These are phyloP conservation scores for Tylopilus cervinicoccineus DNA, from an alignment of 768 basidiomycete genomes.

Conservation along the genomic window DNA sequence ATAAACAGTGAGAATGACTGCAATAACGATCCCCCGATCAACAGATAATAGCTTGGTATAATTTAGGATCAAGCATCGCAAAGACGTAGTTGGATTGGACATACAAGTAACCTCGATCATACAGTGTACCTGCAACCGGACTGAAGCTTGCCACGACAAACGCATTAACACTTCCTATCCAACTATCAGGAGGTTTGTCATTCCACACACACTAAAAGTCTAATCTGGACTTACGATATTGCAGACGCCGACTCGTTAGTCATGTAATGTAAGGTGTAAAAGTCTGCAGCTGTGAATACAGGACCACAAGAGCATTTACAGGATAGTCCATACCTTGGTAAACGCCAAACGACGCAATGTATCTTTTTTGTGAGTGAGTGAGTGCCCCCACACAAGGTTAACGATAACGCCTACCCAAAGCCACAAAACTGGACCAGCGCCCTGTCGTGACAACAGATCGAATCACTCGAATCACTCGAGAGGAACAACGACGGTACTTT, in stretches of 20 bases:
- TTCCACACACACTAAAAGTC: background rate
- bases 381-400: background rate
- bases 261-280: conserved; percentile 36
- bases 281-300: conserved; percentile 27
- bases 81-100: no score
- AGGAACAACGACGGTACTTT: background rate
- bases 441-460: conserved; percentile 10
- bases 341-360: conserved; percentile 36
- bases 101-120: conserved; percentile 52
- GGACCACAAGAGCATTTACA: background rate
- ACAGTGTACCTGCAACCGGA: conserved; percentile 41
- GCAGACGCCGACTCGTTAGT: conserved; percentile 30
- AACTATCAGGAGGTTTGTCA: conserved; percentile 19
- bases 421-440: conserved; percentile 31
- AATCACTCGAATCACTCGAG: background rate
- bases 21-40: conserved; percentile 43
- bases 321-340: conserved; percentile 31
- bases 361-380: conserved; percentile 23
- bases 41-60: conserved; percentile 36
- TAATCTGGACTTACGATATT: conserved; percentile 31
- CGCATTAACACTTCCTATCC: conserved; percentile 47
- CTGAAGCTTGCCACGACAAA: conserved; percentile 38
- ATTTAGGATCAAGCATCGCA: background rate
- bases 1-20: conserved; percentile 40
- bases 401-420: conserved; percentile 24